Conservation (phyloP, 192 early-diverging fungal species). For the Coemansia sp. region DNA sequence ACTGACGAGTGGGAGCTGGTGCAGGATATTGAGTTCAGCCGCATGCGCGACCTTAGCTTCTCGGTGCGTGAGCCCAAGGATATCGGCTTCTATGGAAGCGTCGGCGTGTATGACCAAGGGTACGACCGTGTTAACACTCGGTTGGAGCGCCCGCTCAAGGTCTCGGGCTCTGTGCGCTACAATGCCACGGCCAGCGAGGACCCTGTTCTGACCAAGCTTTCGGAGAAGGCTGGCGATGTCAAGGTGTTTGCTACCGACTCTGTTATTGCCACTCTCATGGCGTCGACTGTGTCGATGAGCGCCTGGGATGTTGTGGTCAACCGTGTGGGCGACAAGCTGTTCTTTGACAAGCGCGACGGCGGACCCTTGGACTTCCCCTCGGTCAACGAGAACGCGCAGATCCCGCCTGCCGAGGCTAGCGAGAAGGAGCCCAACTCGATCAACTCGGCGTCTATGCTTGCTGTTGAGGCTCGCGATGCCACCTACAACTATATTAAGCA, state of each 20-base stretch:
- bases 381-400: slow-evolving; percentile 95
- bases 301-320: slow-evolving; percentile 96
- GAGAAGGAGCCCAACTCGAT: slow-evolving; percentile 78
- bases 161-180: slow-evolving; percentile 66
- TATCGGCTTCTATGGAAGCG: slow-evolving; percentile 77
- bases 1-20: slow-evolving; percentile 88
- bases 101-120: slow-evolving; percentile 76
- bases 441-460: slow-evolving; percentile 85
- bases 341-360: slow-evolving; percentile 90
- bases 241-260: slow-evolving; percentile 90
- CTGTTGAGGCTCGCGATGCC: slow-evolving; percentile 86
- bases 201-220: slow-evolving; percentile 70
- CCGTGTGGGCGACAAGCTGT: slow-evolving; percentile 78
- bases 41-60: slow-evolving; percentile 83
- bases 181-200: slow-evolving; percentile 88
- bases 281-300: slow-evolving; percentile 85
- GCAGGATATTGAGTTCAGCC: slow-evolving; percentile 93
- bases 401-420: slow-evolving; percentile 83
- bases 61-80: slow-evolving; percentile 78
- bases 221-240: slow-evolving; percentile 47
- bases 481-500: slow-evolving; percentile 85
- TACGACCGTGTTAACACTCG: slow-evolving; percentile 87
- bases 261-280: slow-evolving; percentile 92
- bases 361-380: slow-evolving; percentile 80
- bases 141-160: slow-evolving; percentile 72